phyloP scores from a whole-genome alignment of 768 basidiomycete genomes.

The Collybia sp. region DNA sequence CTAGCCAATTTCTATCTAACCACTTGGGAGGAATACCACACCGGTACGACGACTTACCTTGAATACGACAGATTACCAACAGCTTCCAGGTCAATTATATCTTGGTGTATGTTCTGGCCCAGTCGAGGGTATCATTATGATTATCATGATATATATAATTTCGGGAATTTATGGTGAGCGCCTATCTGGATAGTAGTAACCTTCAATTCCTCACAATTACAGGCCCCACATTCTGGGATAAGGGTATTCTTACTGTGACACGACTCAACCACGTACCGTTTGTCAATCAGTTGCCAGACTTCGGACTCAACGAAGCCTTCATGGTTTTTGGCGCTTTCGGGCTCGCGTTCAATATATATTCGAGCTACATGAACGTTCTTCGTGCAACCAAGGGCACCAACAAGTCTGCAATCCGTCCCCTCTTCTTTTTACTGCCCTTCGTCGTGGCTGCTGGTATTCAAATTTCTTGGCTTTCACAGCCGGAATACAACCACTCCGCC shows the following conservation, averaged over 20 bases:
- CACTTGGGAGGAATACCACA: slow-evolving; percentile 87
- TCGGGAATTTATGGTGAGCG: slow-evolving; percentile 69
- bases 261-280: slow-evolving; percentile 46
- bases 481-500: slow-evolving; percentile 51
- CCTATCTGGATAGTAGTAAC: not conserved
- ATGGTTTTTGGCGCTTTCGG: slow-evolving; percentile 74
- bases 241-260: slow-evolving; percentile 55
- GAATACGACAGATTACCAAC: not conserved
- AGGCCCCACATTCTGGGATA: slow-evolving; percentile 85
- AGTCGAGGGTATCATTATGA: slow-evolving; percentile 92
- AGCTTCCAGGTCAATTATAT: slow-evolving; percentile 67
- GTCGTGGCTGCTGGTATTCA: slow-evolving; percentile 65
- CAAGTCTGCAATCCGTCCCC: slow-evolving; percentile 44
- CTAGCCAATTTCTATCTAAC: slow-evolving; percentile 78
- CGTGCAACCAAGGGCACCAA: slow-evolving; percentile 19
- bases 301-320: slow-evolving; percentile 82
- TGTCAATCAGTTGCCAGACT: slow-evolving; percentile 52
- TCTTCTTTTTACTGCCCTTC: slow-evolving; percentile 80
- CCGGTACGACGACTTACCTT: slow-evolving; percentile 42
- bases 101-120: slow-evolving; percentile 94
- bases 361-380: slow-evolving; percentile 81
- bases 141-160: slow-evolving; percentile 70
- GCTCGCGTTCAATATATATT: slow-evolving; percentile 75
- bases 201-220: not conserved
- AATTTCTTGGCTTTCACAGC: slow-evolving; percentile 76